A percentile compares a stretch with the other conserved stretches of the same genome.
Evolutionary conservation across 768 basidiomycete species (phyloP).

Genomic region (Termitomyces eurrhizus): DNA sequence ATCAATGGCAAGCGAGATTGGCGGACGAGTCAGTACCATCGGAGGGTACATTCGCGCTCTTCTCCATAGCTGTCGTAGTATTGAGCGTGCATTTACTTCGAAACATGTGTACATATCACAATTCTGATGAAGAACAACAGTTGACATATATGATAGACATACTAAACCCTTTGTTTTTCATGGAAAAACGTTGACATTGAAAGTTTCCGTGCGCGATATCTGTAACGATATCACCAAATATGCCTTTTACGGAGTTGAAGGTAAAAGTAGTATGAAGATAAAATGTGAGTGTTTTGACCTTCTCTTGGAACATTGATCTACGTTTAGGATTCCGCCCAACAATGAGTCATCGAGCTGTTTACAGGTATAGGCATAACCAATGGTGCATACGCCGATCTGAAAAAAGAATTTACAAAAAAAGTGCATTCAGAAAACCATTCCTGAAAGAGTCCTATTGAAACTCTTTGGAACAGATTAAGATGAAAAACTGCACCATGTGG

Average conservation of each 20-base stretch:
- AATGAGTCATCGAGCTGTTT: constrained; percentile 81
- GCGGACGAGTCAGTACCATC: constrained; percentile 79
- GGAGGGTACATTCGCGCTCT: constrained; percentile 93
- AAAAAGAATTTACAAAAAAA: constrained; percentile 86
- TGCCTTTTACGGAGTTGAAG: too few species aligned
- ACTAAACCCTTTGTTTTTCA: constrained; percentile 83
- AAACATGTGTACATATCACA: background rate
- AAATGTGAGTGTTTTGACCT: too few species aligned
- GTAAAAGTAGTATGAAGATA: too few species aligned
- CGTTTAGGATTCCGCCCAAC: constrained; percentile 83
- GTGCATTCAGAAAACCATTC: constrained; percentile 83
- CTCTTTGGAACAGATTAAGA: constrained; percentile 54
- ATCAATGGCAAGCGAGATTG: too few species aligned
- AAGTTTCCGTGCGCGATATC: constrained; percentile 75
- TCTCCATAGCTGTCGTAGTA: constrained; percentile 86
- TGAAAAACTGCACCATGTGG: too few species aligned
- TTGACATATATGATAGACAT: constrained; percentile 92
- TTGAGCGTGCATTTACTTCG: constrained; percentile 64
- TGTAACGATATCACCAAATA: constrained; percentile 85
- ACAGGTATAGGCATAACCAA: constrained; percentile 79
- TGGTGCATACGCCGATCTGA: constrained; percentile 87
- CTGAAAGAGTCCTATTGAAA: constrained; percentile 72
- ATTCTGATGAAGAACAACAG: constrained; percentile 33
- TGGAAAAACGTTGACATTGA: constrained; percentile 83
- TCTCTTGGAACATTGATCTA: too few species aligned